Evolutionary conservation across 495 filamentous ascomycete species (phyloP).

Genomic region (Neurospora sp.): DNA sequence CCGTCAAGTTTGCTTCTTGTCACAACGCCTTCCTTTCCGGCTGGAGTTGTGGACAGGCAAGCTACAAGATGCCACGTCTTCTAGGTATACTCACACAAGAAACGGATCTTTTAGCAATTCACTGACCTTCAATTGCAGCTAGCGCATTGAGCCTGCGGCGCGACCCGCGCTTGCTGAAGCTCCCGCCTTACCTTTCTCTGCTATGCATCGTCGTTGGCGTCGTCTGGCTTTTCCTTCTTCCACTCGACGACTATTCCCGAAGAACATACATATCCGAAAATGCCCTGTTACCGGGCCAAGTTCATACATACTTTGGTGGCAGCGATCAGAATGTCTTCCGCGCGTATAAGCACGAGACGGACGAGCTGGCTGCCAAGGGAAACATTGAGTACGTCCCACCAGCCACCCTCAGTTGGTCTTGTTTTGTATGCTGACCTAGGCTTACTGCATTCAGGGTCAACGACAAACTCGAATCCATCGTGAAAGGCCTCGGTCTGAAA

Average conservation of each 20-base stretch:
- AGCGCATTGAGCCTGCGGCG: conserved; percentile 44
- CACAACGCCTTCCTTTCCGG: background rate
- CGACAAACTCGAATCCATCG: conserved; percentile 60
- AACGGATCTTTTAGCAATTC: too few species aligned
- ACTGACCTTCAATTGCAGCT: conserved; percentile 22
- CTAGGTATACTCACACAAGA: conserved; percentile 9
- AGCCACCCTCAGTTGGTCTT: background rate
- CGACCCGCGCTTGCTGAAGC: conserved; percentile 58
- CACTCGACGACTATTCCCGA: conserved; percentile 84
- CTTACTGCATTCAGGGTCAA: conserved; percentile 39
- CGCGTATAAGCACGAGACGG: conserved; percentile 79
- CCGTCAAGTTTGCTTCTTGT: background rate
- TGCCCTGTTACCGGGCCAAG: conserved; percentile 87
- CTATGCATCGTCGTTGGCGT: conserved; percentile 82
- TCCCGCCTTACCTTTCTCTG: conserved; percentile 74
- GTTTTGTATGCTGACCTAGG: background rate
- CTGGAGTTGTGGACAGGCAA: background rate
- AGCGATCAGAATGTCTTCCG: conserved; percentile 93
- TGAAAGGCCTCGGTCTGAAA: conserved; percentile 70
- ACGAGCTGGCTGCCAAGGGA: conserved; percentile 44
- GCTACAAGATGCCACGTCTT: conserved; percentile 24
- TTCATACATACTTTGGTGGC: conserved; percentile 93
- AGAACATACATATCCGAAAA: conserved; percentile 96
- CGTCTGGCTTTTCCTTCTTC: conserved; percentile 88
- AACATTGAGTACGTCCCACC: conserved; percentile 35